Evolutionary conservation across 2,329 filamentous ascomycete genomes (phyloP).

Genomic region (Claviceps digitariae): DNA sequence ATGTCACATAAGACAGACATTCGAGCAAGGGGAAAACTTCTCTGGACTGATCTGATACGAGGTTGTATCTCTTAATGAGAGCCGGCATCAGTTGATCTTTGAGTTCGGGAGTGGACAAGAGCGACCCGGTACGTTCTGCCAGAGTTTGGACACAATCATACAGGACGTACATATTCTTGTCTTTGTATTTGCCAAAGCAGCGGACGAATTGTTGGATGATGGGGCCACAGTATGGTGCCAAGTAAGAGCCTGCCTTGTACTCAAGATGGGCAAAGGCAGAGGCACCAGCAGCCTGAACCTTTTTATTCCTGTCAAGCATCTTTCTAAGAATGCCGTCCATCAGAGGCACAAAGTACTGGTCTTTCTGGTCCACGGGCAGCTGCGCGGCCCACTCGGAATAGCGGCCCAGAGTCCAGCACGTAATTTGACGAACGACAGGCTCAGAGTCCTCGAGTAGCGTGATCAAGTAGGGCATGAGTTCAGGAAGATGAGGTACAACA

Average conservation of each 20-base stretch:
- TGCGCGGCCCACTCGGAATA: conserved; percentile 88
- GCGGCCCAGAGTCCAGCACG: conserved; percentile 90
- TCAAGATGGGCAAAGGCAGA: conserved; percentile 94
- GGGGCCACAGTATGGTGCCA: conserved; percentile 76
- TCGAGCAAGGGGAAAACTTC: conserved; percentile 94
- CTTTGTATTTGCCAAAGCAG: conserved; percentile 93
- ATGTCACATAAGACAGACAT: conserved; percentile 86
- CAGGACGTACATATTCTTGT: conserved; percentile 96
- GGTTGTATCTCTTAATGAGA: conserved; percentile 76
- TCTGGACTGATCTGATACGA: conserved; percentile 73
- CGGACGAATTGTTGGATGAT: conserved; percentile 86
- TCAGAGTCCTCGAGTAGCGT: conserved; percentile 72
- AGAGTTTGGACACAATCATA: conserved; percentile 98
- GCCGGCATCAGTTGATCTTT: conserved; percentile 83
- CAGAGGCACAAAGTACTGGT: conserved; percentile 80
- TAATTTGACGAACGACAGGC: conserved; percentile 89
- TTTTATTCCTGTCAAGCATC: conserved; percentile 96
- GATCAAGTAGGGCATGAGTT: conserved; percentile 82
- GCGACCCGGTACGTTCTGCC: conserved; percentile 76
- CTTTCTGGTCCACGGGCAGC: conserved; percentile 53
- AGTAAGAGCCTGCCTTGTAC: conserved; percentile 70
- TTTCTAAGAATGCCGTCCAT: conserved; percentile 91
- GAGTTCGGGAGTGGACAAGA: conserved; percentile 68
- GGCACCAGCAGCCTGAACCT: conserved; percentile 90
- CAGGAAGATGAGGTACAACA: conserved; percentile 78